These are phyloP conservation scores for Penicillium soppii DNA, from an alignment of 495 filamentous ascomycete genomes.

Conservation along the genomic window DNA sequence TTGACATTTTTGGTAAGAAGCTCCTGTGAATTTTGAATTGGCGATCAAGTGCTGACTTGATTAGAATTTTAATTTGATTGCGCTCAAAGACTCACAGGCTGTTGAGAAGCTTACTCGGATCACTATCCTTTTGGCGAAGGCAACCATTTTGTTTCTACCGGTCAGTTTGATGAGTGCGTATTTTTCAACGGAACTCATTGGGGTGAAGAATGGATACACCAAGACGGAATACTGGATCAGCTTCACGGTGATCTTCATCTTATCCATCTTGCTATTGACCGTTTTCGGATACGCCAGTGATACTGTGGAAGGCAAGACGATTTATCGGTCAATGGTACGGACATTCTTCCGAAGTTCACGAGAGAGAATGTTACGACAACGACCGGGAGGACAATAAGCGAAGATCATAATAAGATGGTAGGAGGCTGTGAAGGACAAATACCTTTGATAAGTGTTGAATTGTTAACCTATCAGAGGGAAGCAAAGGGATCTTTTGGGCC, in stretches of 20 bases:
- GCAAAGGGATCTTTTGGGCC: neutral
- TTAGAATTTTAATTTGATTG: constrained; percentile 85
- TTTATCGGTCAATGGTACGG: constrained; percentile 45
- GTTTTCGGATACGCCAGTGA: constrained; percentile 48
- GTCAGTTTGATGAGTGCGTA: constrained; percentile 84
- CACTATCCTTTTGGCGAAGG: constrained; percentile 79
- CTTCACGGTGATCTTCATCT: constrained; percentile 65
- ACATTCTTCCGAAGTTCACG: constrained; percentile 39
- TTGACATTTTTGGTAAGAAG: constrained; percentile 64
- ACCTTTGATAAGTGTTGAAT: constrained; percentile 15
- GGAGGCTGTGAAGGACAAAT: neutral
- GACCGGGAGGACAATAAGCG: neutral
- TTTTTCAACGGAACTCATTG: constrained; percentile 70
- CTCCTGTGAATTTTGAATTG: neutral
- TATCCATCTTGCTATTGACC: constrained; percentile 59
- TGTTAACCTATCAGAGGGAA: constrained; percentile 18
- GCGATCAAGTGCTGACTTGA: constrained; percentile 13
- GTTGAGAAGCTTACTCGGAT: constrained; percentile 77
- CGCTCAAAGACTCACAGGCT: constrained; percentile 76
- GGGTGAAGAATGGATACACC: constrained; percentile 57
- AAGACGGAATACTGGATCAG: constrained; percentile 67
- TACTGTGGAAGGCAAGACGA: constrained; percentile 50
- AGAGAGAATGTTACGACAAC: constrained; percentile 15
- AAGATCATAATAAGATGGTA: neutral
- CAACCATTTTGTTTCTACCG: constrained; percentile 81